A percentile compares a stretch with the other conserved stretches of the same genome.
These are phyloP conservation scores for Tetrahymena malaccensis DNA, from an alignment of 73 alveolate genomes.

Conservation along the genomic window DNA sequence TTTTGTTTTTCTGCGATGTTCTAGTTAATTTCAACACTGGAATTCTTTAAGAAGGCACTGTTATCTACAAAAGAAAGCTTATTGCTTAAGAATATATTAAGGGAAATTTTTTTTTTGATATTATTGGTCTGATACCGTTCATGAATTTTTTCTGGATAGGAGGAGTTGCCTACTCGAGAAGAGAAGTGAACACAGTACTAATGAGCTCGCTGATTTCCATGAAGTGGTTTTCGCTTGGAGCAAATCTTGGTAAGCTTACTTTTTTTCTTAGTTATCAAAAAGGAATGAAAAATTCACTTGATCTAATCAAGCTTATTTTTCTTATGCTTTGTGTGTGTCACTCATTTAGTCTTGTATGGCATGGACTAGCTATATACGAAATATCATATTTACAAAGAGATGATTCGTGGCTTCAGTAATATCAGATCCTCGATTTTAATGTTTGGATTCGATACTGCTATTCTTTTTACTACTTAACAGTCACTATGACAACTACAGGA, in stretches of 20 bases:
- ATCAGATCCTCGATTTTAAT: not conserved
- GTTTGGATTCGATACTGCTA: not conserved
- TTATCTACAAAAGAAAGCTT: not conserved
- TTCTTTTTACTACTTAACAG: constrained; percentile 38
- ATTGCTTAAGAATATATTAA: not conserved
- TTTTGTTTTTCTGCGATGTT: not conserved
- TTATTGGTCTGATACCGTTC: not conserved
- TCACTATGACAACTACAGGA: constrained; percentile 35
- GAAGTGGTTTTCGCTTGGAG: not conserved
- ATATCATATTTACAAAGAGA: not conserved
- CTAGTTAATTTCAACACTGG: not conserved
- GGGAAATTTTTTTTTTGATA: not conserved
- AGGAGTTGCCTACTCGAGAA: not conserved
- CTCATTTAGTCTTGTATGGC: not conserved
- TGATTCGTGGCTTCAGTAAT: not conserved
- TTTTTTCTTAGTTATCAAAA: not conserved
- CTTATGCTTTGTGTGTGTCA: not conserved
- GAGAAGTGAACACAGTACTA: not conserved
- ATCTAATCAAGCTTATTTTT: not conserved
- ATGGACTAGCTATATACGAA: not conserved
- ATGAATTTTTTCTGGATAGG: not conserved
- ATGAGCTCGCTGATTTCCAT: not conserved
- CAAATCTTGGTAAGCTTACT: not conserved
- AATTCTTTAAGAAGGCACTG: not conserved
- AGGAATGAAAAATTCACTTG: not conserved